phyloP scores from a whole-genome alignment of 208 protist genomes.

The Leishmania braziliensis region DNA sequence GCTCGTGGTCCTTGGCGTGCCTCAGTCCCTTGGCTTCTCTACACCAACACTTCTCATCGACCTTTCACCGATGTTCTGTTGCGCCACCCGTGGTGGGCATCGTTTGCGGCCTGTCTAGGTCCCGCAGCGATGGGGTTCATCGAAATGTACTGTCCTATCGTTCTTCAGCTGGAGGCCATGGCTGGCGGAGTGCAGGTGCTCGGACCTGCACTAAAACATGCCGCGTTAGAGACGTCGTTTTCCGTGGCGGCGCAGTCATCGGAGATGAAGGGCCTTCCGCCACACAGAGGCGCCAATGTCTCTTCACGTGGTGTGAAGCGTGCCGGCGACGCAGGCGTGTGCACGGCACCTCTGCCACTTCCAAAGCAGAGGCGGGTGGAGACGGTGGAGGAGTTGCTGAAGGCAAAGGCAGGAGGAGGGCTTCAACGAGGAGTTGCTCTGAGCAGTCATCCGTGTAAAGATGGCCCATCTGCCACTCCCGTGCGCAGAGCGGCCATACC shows the following conservation, averaged over 20 bases:
- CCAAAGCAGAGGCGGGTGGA: background rate
- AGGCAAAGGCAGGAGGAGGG: background rate
- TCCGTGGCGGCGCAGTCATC: background rate
- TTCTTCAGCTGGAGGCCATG: conserved; percentile 60
- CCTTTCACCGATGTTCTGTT: conserved; percentile 46
- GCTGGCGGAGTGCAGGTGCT: conserved; percentile 69
- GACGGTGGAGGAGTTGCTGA: background rate
- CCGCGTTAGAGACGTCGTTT: background rate
- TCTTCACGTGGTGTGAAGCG: background rate
- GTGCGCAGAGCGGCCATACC: background rate
- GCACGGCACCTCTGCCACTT: background rate
- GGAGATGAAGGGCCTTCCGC: background rate
- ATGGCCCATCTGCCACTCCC: background rate
- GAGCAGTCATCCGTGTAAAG: background rate
- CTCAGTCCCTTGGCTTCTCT: conserved; percentile 12
- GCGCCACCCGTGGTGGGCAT: conserved; percentile 43
- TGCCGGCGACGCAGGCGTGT: background rate
- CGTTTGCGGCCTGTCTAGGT: conserved; percentile 45
- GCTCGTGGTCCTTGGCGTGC: background rate
- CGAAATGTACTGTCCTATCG: conserved; percentile 42
- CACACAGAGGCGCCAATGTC: background rate
- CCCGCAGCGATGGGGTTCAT: conserved; percentile 42
- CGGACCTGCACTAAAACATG: conserved; percentile 50
- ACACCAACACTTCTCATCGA: conserved; percentile 13
- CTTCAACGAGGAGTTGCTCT: background rate